Percentiles rank a stretch among this genome's conserved stretches.
Conservation (phyloP, 345 rosid species). For the Syzygium aromaticum region DNA sequence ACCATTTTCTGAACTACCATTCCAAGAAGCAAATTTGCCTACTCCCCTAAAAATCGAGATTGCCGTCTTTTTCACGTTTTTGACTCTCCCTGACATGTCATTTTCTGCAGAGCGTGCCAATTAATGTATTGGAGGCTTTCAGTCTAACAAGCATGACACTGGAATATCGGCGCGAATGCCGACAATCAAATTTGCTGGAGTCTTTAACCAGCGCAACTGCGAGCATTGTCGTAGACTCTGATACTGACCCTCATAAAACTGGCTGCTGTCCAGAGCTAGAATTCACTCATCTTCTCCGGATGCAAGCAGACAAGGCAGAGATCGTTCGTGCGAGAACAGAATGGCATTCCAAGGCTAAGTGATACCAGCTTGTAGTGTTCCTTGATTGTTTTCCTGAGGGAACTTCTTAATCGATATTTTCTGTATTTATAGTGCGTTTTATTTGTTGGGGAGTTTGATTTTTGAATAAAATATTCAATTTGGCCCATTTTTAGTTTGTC, state of each 20-base stretch:
- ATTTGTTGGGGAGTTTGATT: not conserved
- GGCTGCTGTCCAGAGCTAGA: conserved; percentile 25
- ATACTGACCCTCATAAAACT: not conserved
- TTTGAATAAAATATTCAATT: not conserved
- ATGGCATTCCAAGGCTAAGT: conserved; percentile 31
- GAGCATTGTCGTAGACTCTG: conserved; percentile 1
- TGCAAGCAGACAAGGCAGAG: conserved; percentile 48
- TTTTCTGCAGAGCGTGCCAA: conserved; percentile 46
- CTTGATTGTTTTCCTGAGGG: not conserved
- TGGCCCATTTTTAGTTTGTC: not conserved
- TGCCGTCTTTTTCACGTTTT: not conserved
- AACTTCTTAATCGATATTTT: not conserved
- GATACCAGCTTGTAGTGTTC: not conserved
- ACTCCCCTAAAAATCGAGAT: not conserved
- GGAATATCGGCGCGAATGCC: conserved; percentile 60
- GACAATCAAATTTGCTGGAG: conserved; percentile 40
- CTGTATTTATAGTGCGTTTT: not conserved
- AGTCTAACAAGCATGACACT: conserved; percentile 38
- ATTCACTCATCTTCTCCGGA: conserved; percentile 36
- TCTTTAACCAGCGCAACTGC: conserved; percentile 35
- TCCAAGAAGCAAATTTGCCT: not conserved
- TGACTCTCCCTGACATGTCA: not conserved
- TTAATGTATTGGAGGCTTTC: conserved; percentile 34
- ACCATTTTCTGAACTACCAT: not conserved
- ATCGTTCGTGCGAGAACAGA: conserved; percentile 45